A percentile compares a stretch with the other conserved stretches of the same genome.
Evolutionary conservation across 192 early-diverging fungal genomes (phyloP).

Genomic region (Coemansia sp.): DNA sequence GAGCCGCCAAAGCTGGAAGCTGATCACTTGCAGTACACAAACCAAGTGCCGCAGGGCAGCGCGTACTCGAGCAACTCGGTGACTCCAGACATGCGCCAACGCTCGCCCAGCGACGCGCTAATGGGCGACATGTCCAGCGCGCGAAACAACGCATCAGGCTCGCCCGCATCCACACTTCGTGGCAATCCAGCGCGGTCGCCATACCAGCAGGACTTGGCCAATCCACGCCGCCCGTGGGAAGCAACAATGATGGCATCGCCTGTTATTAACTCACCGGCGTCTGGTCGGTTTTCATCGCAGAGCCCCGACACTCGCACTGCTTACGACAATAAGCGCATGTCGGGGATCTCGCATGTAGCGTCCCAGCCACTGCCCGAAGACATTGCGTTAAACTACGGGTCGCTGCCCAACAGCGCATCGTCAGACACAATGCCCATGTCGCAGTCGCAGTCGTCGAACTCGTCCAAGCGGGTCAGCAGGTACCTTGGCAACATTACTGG

Average conservation of each 20-base stretch:
- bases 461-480: conserved; percentile 31
- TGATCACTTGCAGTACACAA: neutral
- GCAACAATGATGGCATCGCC: conserved; percentile 33
- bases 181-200: conserved; percentile 39
- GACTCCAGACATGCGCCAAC: conserved; percentile 14
- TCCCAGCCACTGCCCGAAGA: conserved; percentile 41
- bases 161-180: conserved; percentile 38
- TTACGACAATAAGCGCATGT: conserved; percentile 21
- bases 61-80: conserved; percentile 3
- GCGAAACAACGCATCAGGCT: conserved; percentile 14
- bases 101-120: conserved; percentile 40
- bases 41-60: neutral
- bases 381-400: conserved; percentile 14
- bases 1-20: neutral
- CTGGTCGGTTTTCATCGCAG: conserved; percentile 22
- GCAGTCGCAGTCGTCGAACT: conserved; percentile 14
- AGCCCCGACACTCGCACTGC: conserved; percentile 28
- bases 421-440: neutral
- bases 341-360: conserved; percentile 25
- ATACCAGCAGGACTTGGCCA: conserved; percentile 19
- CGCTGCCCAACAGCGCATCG: neutral
- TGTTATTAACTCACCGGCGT: conserved; percentile 40
- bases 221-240: conserved; percentile 41
- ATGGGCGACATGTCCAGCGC: neutral
- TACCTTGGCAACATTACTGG: conserved; percentile 24